Evolutionary conservation across 306 rosid genomes (phyloP).

Genomic region (Sicyos edulis): DNA sequence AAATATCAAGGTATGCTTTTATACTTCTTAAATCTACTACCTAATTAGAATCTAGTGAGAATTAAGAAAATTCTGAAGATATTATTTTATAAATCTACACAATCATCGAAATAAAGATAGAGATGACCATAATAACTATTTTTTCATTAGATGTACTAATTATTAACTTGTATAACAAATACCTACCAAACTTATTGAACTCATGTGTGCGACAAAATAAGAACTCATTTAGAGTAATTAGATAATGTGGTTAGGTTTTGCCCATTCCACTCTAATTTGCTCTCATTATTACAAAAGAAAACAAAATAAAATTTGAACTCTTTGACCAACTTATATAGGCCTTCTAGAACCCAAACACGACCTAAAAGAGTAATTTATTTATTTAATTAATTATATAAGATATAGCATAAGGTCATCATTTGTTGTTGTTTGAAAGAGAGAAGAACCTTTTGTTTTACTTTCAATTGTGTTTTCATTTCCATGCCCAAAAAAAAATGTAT

Average conservation of each 20-base stretch:
- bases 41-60: too few species aligned
- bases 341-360: background rate
- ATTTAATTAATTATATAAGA: background rate
- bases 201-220: background rate
- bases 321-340: background rate
- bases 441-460: background rate
- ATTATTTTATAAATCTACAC: too few species aligned
- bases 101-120: too few species aligned
- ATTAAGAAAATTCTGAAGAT: too few species aligned
- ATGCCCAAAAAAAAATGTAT: too few species aligned
- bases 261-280: slow-evolving; percentile 20
- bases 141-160: too few species aligned
- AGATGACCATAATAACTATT: too few species aligned
- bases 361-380: background rate
- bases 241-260: slow-evolving; percentile 27
- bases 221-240: background rate
- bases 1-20: too few species aligned
- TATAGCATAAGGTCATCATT: background rate
- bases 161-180: too few species aligned
- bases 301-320: background rate
- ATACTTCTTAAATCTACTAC: too few species aligned
- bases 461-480: background rate
- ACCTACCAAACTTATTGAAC: too few species aligned
- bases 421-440: background rate
- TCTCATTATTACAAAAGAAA: background rate